Evolutionary conservation across 2,329 filamentous ascomycete genomes (phyloP), one percentile per base, ranked within the genome.

Genomic region (Pseudogymnoascus sp.): DNA sequence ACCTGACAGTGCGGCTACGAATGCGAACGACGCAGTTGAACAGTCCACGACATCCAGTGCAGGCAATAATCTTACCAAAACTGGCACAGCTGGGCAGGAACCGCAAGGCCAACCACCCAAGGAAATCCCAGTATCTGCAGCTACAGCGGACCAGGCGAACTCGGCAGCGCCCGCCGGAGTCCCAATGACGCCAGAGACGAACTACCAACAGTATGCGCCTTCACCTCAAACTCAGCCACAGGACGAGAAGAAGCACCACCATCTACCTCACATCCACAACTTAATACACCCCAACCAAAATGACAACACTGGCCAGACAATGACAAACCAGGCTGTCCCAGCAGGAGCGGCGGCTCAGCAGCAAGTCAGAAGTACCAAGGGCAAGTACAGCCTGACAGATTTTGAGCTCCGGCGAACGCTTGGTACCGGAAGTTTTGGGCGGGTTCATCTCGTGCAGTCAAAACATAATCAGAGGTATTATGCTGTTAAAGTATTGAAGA

Each of bases 381-480:
- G 95, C 68, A 97, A 97, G 82, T 99, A 99, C 78, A 93, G 92
- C 44, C 84, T 99, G 68, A 82, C 81, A 65, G 95, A 99, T 79
- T 99, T 99, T 73, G 82, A 88, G 66, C 87, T 99, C 68, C 85
- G 93, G 78, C 86, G 95, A 70, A 99, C 95, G 38, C 81, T 99
- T 67, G 95, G 95, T 61, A 99, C 95, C 35, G 95, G 95, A 72
- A 97, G 93, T 76, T 99, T 99, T 77, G 95, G 95, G 53, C 85
- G 95, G 69, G 95, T 99, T 50, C 95, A 99, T 74, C 81, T 99
- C 65, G 95, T 97, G 62, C 95, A 97, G 78, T 97, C 93, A 68
- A 95, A 93, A 77, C 95, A 99, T 79, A 99, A 99, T 76, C 90
- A 96, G 78, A 88, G 95, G 66, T 99, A 93, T 81, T 99, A 99